Percentiles rank a stretch among this genome's conserved stretches.
Evolutionary conservation across 768 basidiomycete species (phyloP).

Genomic region (Lepiota venenata): DNA sequence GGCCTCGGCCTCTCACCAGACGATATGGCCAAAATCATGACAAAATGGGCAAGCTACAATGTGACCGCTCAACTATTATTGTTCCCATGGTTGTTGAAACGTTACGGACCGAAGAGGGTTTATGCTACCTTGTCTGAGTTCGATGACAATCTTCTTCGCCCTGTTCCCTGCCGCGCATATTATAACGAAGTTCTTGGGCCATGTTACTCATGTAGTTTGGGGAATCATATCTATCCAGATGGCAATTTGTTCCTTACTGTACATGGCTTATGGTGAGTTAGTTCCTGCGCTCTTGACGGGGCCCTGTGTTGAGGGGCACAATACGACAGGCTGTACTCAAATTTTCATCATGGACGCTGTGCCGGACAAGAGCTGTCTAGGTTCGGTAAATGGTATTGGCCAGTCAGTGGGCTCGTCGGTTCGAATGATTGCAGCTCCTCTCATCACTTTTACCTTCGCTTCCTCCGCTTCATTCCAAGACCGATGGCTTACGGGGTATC

Average conservation of each 20-base stretch:
- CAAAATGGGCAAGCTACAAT: conserved; percentile 46
- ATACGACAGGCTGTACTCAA: conserved; percentile 8
- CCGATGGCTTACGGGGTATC: conserved; percentile 40
- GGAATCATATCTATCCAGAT: conserved; percentile 3
- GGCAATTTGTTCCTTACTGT: conserved; percentile 6
- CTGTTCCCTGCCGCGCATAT: conserved; percentile 13
- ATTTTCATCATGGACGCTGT: conserved; percentile 13
- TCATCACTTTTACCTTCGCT: conserved; percentile 56
- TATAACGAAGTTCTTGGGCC: background rate
- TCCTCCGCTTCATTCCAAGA: conserved; percentile 52
- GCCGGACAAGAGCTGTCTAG: conserved; percentile 18
- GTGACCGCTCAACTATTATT: conserved; percentile 48
- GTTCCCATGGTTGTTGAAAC: conserved; percentile 41
- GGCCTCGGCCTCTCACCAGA: conserved; percentile 55
- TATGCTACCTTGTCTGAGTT: conserved; percentile 26
- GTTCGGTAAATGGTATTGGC: conserved; percentile 11
- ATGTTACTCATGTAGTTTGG: background rate
- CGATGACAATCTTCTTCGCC: conserved; percentile 15
- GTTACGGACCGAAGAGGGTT: conserved; percentile 47
- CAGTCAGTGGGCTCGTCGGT: conserved; percentile 36
- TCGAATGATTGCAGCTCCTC: conserved; percentile 48
- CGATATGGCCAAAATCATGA: conserved; percentile 51
- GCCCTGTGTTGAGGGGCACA: background rate
- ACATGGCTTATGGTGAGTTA: conserved; percentile 9
- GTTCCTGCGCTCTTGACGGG: background rate